Evolutionary conservation across 805 yeast genomes (phyloP).

Genomic region (Nakazawaea populi): DNA sequence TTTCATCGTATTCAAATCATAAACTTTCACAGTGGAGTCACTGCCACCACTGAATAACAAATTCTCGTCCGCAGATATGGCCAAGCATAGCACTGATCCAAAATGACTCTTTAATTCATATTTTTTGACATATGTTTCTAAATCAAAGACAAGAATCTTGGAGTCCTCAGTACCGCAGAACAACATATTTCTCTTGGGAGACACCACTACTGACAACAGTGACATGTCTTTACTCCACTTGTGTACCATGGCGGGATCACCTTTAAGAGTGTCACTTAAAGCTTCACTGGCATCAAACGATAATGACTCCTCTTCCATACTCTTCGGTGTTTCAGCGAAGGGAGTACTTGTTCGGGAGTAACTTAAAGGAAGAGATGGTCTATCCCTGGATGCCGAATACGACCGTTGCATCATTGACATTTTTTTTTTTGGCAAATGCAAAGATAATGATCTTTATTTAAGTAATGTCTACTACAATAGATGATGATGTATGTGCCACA

Average conservation of each 20-base stretch:
- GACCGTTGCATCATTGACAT: neutral
- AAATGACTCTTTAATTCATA: slow-evolving; percentile 54
- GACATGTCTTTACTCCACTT: slow-evolving; percentile 73
- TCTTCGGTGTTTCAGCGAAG: neutral
- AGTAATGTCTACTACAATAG: too few species aligned
- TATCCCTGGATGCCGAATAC: neutral
- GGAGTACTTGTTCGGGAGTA: neutral
- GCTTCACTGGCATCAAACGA: neutral
- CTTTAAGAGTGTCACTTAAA: neutral
- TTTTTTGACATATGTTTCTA: slow-evolving; percentile 54
- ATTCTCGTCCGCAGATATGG: slow-evolving; percentile 46
- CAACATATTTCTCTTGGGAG: slow-evolving; percentile 49
- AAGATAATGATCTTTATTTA: too few species aligned
- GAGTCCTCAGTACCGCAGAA: slow-evolving; percentile 93
- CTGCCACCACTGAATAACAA: slow-evolving; percentile 80
- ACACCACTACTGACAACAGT: slow-evolving; percentile 63
- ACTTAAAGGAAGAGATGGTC: slow-evolving; percentile 4
- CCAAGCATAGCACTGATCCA: slow-evolving; percentile 70
- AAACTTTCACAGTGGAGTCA: slow-evolving; percentile 82
- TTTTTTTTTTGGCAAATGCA: neutral
- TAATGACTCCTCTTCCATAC: neutral
- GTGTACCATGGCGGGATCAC: slow-evolving; percentile 42
- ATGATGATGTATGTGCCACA: too few species aligned
- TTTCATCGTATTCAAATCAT: slow-evolving; percentile 52
- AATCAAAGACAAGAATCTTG: slow-evolving; percentile 64